Evolutionary conservation across 257 asterid genomes (phyloP), one percentile per base, ranked within the genome.

Genomic region (Eucommia ulmoides): DNA sequence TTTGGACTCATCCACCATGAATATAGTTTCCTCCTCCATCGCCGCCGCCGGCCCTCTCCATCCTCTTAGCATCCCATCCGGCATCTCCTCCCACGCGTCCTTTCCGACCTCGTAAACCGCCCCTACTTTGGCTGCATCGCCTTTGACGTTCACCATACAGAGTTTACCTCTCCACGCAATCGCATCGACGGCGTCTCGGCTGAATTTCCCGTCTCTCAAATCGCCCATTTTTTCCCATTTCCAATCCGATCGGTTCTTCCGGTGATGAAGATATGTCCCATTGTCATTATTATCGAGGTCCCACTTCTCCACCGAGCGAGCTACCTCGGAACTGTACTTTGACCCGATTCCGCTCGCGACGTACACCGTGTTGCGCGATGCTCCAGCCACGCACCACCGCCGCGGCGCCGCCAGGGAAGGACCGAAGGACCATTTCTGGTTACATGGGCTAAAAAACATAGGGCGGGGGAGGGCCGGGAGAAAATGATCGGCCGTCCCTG

Each of bases 281-380:
- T 35, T 26, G 1, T 38, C 29, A 44, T 17, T 41, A 19, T n/a
- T 33, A 22, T 33, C 5, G 9, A 77, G 38, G 26, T 81, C 75
- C 97, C 84, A 81, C 61, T 61, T 79, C 33, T 84, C 94, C 3
- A 84, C 75, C 6, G 93, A 79, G 33, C 94, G 63, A 19, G 93
- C 95, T 3, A 75, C 71, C 0, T 74, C 70, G 1, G 52, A 45
- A 65, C 49, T 64, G 70, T 75, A 84, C 59, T 62, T 72, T 65
- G 95, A 71, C 44, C 95, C 94, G 3, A 84, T 67, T 24, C 97
- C 95, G 58, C 97, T 88, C 1, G 93, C 93, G 1, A 81, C 83
- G 65, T 71, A 81, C 1, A 88, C 72, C 1, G 57, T 50, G 0
- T 72, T 68, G 2, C 65, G 29, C 0, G 60, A 50, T 0, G 65